Base-by-base conservation (phyloP, 169 alveolate genomes). In the Plasmodium knowlesi region DNA sequence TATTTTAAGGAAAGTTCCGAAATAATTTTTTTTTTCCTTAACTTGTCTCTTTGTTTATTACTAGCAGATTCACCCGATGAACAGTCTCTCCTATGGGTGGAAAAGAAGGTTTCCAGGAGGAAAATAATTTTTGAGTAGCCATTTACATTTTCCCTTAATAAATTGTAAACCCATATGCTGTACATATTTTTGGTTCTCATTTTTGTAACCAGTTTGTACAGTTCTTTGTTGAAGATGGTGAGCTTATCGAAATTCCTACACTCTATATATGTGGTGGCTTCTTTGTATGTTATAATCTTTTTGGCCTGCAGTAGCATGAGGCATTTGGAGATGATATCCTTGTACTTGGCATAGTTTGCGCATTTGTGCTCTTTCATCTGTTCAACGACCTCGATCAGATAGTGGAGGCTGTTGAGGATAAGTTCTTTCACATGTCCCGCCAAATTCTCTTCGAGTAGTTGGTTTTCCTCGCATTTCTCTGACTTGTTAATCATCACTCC, bases 171-270 rank as follows among this genome's bases (percentile, higher is more conserved):
- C 10, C 86, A 86, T 41, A 86, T 86, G 43, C 93, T 86, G 28
- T 86, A 86, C 85, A 86, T 86, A 76, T 86, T 86, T 74, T 86
- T 86, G 5, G 93, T 86, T 86, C 57, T 61, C 70, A 86, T 32
- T 76, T 86, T 86, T 0, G 93, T 86, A 6, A 86, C 53, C 28
- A 86, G 80, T n/a, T 86, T 86, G 70, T 86, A 30, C 50, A 86
- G 16, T 6, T 86, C 93, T 74, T 86, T 86, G n/a, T 53, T 74
- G 41, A 86, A 86, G 57, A 86, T 70, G 43, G 39, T 76, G 25
- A 86, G 25, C 19, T 76, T 86, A 30, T 86, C 93, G 28, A 86
- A 74, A 74, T 86, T 86, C n/a, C 54, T 73, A 50, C 93, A 86
- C 80, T 86, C 93, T 5, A 86, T 86, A 30, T 74, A 74, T 0